Conservation (phyloP, 371 early-diverging fungal genomes). For the Syncephalastrum monosporum region DNA sequence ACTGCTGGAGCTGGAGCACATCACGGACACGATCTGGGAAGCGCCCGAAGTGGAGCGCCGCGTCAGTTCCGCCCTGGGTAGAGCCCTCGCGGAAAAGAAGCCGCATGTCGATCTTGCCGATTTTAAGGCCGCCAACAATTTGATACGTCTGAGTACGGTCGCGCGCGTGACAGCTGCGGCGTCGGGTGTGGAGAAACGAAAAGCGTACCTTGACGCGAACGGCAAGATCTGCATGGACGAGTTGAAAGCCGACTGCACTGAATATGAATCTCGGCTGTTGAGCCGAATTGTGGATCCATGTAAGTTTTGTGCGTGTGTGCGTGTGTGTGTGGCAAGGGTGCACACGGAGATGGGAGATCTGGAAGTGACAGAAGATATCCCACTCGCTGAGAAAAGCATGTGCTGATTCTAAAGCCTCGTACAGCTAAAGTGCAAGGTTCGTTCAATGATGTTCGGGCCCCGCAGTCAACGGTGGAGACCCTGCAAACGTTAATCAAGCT, state of each 20-base stretch:
- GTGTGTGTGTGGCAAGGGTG: no score
- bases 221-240: conserved; percentile 21
- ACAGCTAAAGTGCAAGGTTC: conserved; percentile 59
- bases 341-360: no score
- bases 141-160: conserved; percentile 19
- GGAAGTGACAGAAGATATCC: background rate
- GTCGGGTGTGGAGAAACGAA: conserved; percentile 11
- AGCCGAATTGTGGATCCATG: conserved; percentile 66
- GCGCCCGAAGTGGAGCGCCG: conserved; percentile 32
- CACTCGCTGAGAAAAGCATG: conserved; percentile 1
- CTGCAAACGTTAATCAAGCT: conserved; percentile 86
- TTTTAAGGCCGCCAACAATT: conserved; percentile 22
- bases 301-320: conserved; percentile 23
- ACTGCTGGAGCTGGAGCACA: conserved; percentile 17
- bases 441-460: conserved; percentile 62
- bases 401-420: conserved; percentile 2
- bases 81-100: conserved; percentile 25
- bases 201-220: conserved; percentile 4
- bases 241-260: conserved; percentile 35
- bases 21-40: conserved; percentile 38
- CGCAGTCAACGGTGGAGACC: conserved; percentile 69
- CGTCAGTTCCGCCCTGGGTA: conserved; percentile 34
- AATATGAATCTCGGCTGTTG: conserved; percentile 60
- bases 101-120: conserved; percentile 20
- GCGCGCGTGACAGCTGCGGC: background rate